Evolutionary conservation across 2,329 filamentous ascomycete genomes (phyloP), one percentile per base, ranked within the genome.

Genomic region (Diaporthe vexans): DNA sequence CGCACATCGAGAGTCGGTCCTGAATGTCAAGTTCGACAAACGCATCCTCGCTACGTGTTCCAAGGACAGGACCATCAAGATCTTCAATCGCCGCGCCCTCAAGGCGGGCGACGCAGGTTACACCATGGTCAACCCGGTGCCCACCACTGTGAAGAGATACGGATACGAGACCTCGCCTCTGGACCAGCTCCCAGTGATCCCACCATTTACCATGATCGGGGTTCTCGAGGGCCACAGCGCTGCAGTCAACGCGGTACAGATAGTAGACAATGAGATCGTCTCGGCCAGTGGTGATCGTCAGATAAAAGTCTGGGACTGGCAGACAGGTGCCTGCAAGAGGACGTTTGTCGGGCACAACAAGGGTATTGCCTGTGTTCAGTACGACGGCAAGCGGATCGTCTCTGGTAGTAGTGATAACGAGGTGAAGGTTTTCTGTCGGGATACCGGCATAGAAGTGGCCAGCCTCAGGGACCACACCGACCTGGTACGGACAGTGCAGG

Each of bases 341-440:
- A 97, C 94, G 0, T 91, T 97, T 46, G 88, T 94, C 52, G 97
- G 96, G 1, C 97, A 99, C 80, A 91, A 91, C 76, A 99, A 99
- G 82, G 97, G 97, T 43, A 98, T 99, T 79, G 97, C 97, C 3
- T 99, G 97, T 82, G 95, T 99, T 21, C 96, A 99, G 83, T 98
- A 97, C 80, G 97, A 99, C 81, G 95, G 95, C 35, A 92, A 94
- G 68, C 91, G 97, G 26, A 97, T 99, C 76, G 95, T 99, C 69
- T 98, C 95, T 79, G 97, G 97, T 3, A 98, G 95, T 82, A 98
- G 95, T 78, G 97, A 99, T 82, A 95, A 97, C 81, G 95, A 97
- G 54, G 95, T 99, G 43, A 95, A 97, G 78, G 97, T 99, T 26
- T 99, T 97, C 81, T 97, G 98, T 81, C 92, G 94, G 58, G 89